phyloP scores from a whole-genome alignment of 2,329 filamentous ascomycete species.

The Beauveria sp. region DNA sequence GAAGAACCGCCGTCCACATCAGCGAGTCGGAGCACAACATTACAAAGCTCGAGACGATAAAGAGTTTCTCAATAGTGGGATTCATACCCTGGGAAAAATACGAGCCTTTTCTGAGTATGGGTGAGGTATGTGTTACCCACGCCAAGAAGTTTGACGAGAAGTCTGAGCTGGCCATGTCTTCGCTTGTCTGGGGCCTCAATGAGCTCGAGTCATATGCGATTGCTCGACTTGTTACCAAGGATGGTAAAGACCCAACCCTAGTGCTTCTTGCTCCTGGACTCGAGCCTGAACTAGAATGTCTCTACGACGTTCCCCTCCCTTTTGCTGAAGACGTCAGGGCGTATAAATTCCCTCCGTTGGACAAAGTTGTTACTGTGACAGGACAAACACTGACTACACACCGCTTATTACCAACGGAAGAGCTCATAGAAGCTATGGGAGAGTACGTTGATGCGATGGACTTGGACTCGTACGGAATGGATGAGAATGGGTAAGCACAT shows the following conservation, averaged over 20 bases:
- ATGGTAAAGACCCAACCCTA: conserved; percentile 69
- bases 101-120: conserved; percentile 78
- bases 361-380: conserved; percentile 79
- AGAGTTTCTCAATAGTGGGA: conserved; percentile 74
- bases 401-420: conserved; percentile 68
- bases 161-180: conserved; percentile 77
- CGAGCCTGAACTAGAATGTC: conserved; percentile 70
- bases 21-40: conserved; percentile 79
- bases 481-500: conserved; percentile 62
- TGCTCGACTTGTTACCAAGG: conserved; percentile 77
- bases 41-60: conserved; percentile 73
- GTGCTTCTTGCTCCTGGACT: conserved; percentile 74
- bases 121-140: conserved; percentile 69
- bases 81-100: conserved; percentile 76
- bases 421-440: conserved; percentile 74
- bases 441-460: conserved; percentile 94
- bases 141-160: conserved; percentile 72
- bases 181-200: conserved; percentile 77
- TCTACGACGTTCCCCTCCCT: conserved; percentile 84
- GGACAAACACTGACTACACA: conserved; percentile 76
- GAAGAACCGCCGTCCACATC: conserved; percentile 84
- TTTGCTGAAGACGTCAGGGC: conserved; percentile 86
- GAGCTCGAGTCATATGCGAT: conserved; percentile 82
- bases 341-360: conserved; percentile 88
- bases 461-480: conserved; percentile 59